Evolutionary conservation across 2,329 filamentous ascomycete genomes (phyloP).

Genomic region (Aspergillus brunneoviolaceus): DNA sequence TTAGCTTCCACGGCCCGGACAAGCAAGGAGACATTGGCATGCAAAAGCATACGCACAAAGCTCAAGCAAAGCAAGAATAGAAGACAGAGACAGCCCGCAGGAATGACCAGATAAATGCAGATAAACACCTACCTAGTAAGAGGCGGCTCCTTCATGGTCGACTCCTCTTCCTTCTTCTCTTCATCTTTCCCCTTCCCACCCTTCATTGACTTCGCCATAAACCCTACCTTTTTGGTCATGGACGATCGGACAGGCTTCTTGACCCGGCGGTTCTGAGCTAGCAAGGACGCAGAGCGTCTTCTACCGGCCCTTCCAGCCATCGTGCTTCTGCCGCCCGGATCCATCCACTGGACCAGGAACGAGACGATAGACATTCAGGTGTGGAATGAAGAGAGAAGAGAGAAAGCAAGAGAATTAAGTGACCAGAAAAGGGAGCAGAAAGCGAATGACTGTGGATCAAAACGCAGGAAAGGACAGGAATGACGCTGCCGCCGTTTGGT

Average conservation of each 20-base stretch:
- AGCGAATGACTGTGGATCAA: constrained; percentile 29
- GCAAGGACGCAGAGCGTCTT: constrained; percentile 72
- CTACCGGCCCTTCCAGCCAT: constrained; percentile 89
- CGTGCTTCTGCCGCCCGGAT: constrained; percentile 41
- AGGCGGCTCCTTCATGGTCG: not conserved
- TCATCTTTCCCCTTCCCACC: constrained; percentile 54
- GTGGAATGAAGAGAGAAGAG: constrained; percentile 39
- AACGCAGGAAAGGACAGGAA: constrained; percentile 22
- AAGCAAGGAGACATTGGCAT: not conserved
- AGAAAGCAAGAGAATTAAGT: constrained; percentile 34
- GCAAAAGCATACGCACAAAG: not conserved
- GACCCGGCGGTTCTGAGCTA: constrained; percentile 67
- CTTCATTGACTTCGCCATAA: constrained; percentile 85
- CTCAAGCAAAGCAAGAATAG: not conserved
- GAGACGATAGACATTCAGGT: constrained; percentile 51
- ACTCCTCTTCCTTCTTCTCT: not conserved
- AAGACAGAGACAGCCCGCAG: not conserved
- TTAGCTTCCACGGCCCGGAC: not conserved
- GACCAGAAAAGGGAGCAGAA: constrained; percentile 43
- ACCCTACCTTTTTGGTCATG: constrained; percentile 75
- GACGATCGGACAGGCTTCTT: constrained; percentile 79
- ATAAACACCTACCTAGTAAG: not conserved
- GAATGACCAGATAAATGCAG: too few relatives aligned
- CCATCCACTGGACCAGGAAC: constrained; percentile 28
- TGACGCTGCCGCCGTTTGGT: constrained; percentile 40